Base-by-base conservation (phyloP, 1,139 yeast species). In the Kazachstania sp. region DNA sequence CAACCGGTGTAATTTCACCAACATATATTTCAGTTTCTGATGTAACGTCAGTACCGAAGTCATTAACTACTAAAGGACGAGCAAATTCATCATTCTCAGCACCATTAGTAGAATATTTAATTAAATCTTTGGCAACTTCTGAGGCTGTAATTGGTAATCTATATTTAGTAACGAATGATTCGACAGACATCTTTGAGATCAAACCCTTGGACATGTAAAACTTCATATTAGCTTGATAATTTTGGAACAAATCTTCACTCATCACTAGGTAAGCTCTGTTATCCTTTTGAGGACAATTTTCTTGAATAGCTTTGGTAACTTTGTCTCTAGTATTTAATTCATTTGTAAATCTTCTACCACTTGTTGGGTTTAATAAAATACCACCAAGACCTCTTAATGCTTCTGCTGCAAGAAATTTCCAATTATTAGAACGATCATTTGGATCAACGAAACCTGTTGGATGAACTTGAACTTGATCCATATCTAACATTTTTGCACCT, bases 381-480 rank as follows among this genome's bases (percentile, higher is more conserved):
- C 90, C 92, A 41, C 94, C 94, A 58, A 81, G 79, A 12, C 90
- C 90, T 58, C 92, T 72, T 39, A 85, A 68, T 1, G 87, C 87
- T 60, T 84, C 92, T 1, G 92, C 92, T n/a, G 90, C 90, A 41
- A 84, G 69, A 57, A 83, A 82, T 54, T 83, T 77, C 68, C 80
- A 80, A 42, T 70, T 71, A 52, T 61, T 68, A 12, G 59, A 59
- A 15, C 70, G 71, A 54, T 81, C 84, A 46, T 74, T 70, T 40
- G 80, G 81, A 54, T 82, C 85, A 52, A 85, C 76, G 55, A 85
- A 75, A 0, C 95, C 95, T n/a, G 94, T 83, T 23, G 95, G 95
- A 55, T 83, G 90, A n/a, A 85, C 83, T 64, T 85, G 95, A 36
- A 84, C 79, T 63, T 83, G 81, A 43, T 82, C 86, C 78, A 84